A percentile compares a stretch with the other conserved stretches of the same genome.
Evolutionary conservation across 192 early-diverging fungal species (phyloP).

Genomic region (Coemansia sp.): DNA sequence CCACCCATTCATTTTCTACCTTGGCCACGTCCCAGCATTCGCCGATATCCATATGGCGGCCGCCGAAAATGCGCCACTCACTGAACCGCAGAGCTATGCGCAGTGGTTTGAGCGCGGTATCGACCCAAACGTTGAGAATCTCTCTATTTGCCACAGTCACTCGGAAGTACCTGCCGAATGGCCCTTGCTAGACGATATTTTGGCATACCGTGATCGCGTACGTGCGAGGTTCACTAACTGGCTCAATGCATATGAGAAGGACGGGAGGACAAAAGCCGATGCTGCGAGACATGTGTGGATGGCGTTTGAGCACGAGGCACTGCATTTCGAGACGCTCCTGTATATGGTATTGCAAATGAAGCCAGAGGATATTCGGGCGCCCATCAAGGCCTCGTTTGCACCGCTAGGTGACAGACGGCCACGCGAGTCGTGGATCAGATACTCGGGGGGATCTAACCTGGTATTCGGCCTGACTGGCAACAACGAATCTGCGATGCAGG

Average conservation of each 20-base stretch:
- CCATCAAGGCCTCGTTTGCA: constrained; percentile 9
- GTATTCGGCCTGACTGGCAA: constrained; percentile 67
- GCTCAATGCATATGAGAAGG: constrained; percentile 30
- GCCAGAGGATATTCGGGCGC: constrained; percentile 32
- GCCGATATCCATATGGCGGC: constrained; percentile 63
- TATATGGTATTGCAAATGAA: constrained; percentile 81
- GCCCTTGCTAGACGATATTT: constrained; percentile 69
- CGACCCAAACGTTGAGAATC: constrained; percentile 83
- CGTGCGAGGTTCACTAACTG: constrained; percentile 58
- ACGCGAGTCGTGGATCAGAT: constrained; percentile 24
- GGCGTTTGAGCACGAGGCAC: constrained; percentile 91
- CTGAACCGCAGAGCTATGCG: constrained; percentile 65
- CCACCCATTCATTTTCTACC: constrained; percentile 89
- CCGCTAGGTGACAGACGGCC: constrained; percentile 14
- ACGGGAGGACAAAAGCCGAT: neutral
- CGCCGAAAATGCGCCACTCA: constrained; percentile 50
- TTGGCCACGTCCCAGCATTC: constrained; percentile 81
- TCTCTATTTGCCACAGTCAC: constrained; percentile 74
- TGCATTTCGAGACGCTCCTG: constrained; percentile 91
- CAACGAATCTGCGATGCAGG: constrained; percentile 45
- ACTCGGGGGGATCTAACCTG: constrained; percentile 26
- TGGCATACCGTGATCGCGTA: constrained; percentile 68
- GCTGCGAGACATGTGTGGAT: constrained; percentile 73
- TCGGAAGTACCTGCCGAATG: constrained; percentile 69
- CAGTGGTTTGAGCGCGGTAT: constrained; percentile 94